phyloP scores from a whole-genome alignment of 164 flowering plant genomes.

The Umbilicus rupestris region DNA sequence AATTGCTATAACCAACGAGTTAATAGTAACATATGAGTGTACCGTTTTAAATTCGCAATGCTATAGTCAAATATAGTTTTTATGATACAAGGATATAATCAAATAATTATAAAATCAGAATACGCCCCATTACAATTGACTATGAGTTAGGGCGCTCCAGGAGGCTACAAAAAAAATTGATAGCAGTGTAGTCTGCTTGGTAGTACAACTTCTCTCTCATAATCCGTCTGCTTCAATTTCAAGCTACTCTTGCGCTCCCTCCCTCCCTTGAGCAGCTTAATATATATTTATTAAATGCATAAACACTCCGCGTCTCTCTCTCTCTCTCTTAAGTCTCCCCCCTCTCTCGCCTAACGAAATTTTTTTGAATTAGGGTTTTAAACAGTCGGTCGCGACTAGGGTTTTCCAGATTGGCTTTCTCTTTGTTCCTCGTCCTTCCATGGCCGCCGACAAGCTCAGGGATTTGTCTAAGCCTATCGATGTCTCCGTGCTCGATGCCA shows the following conservation, averaged over 20 bases:
- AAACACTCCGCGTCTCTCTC: background rate
- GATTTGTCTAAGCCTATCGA: slow-evolving; percentile 93
- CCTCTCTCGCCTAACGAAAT: background rate
- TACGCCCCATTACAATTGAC: too few relatives aligned
- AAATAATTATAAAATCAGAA: too few relatives aligned
- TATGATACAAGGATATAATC: too few relatives aligned
- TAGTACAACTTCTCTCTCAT: background rate
- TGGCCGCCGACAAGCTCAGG: slow-evolving; percentile 91
- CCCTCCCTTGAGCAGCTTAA: background rate
- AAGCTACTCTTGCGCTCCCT: slow-evolving; percentile 1
- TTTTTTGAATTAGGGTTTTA: slow-evolving; percentile 5
- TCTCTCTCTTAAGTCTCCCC: background rate
- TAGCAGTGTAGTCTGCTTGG: too few relatives aligned
- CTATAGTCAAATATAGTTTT: too few relatives aligned
- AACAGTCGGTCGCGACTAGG: background rate
- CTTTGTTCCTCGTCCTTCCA: slow-evolving; percentile 20
- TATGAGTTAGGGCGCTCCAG: too few relatives aligned
- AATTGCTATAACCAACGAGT: too few relatives aligned
- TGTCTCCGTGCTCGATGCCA: slow-evolving; percentile 85
- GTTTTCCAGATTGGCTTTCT: slow-evolving; percentile 5
- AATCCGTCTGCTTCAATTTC: background rate
- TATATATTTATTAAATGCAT: background rate
- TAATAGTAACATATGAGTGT: too few relatives aligned
- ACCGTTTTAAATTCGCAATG: too few relatives aligned
- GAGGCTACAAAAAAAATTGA: too few relatives aligned